These are phyloP conservation scores for Apiotrichum domesticum DNA, from an alignment of 1,284 basidiomycete species.

Conservation along the genomic window DNA sequence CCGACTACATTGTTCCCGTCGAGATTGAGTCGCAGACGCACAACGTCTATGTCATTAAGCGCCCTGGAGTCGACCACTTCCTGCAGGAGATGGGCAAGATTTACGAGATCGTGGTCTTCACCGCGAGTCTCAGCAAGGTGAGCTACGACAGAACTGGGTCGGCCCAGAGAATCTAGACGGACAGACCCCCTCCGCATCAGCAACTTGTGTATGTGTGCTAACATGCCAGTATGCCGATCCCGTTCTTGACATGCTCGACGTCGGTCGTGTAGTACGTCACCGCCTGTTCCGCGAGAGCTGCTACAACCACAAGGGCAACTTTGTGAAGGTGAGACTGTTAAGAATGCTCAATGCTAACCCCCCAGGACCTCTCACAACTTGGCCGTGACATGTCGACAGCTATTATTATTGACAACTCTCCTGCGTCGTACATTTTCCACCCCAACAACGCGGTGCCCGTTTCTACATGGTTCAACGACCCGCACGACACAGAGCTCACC, in stretches of 20 bases:
- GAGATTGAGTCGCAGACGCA: constrained; percentile 98
- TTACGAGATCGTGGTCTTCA: constrained; percentile 98
- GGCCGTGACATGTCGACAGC: constrained; percentile 86
- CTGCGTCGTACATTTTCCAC: constrained; percentile 98
- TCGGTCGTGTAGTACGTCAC: constrained; percentile 87
- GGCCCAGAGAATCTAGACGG: no score
- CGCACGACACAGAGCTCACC: constrained; percentile 93
- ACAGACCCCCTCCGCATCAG: background rate
- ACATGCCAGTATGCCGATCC: constrained; percentile 78
- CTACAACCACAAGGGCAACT: constrained; percentile 98
- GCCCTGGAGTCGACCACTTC: constrained; percentile 95
- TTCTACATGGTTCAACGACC: constrained; percentile 98
- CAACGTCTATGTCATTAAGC: constrained; percentile 98
- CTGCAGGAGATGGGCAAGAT: constrained; percentile 94
- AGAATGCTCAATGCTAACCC: background rate
- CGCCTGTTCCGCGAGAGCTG: constrained; percentile 96
- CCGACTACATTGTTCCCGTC: constrained; percentile 97
- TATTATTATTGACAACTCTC: constrained; percentile 98
- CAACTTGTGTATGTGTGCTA: constrained; percentile 50
- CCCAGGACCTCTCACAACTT: constrained; percentile 88
- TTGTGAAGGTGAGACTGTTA: constrained; percentile 73
- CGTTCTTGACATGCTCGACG: constrained; percentile 92
- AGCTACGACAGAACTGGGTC: background rate
- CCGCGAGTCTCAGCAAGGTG: constrained; percentile 84
- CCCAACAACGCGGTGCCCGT: constrained; percentile 96